Conservation (phyloP, 345 rosid genomes). For the Citrus mangshanensis region DNA sequence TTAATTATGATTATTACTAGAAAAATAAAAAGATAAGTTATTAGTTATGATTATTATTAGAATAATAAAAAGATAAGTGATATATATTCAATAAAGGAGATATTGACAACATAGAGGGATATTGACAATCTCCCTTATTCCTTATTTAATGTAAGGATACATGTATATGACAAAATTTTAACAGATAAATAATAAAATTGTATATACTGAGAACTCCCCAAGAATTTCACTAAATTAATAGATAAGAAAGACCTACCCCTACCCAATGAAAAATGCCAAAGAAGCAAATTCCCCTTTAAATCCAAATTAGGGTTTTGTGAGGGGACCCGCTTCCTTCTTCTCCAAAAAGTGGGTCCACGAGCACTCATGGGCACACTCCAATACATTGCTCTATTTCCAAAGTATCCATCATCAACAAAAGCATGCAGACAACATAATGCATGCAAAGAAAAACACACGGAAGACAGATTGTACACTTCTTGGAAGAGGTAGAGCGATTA, state of each 20-base stretch:
- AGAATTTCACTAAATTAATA: too few relatives aligned
- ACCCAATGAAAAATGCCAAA: constrained; percentile 11
- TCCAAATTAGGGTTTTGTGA: background rate
- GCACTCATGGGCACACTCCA: constrained; percentile 1
- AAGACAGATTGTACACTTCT: constrained; percentile 20
- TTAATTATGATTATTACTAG: too few relatives aligned
- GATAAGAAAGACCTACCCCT: background rate
- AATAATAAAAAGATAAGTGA: too few relatives aligned
- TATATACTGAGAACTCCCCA: too few relatives aligned
- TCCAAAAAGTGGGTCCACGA: background rate
- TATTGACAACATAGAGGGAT: too few relatives aligned
- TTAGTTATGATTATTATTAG: too few relatives aligned
- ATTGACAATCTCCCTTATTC: too few relatives aligned
- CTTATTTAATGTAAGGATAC: too few relatives aligned
- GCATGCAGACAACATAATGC: constrained; percentile 41
- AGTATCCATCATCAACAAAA: constrained; percentile 14
- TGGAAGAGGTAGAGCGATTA: background rate
- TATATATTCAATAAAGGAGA: too few relatives aligned
- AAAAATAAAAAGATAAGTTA: too few relatives aligned
- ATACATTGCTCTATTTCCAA: constrained; percentile 11
- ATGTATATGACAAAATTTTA: too few relatives aligned
- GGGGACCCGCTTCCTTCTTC: background rate
- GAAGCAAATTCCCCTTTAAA: background rate
- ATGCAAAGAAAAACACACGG: constrained; percentile 33
- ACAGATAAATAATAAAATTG: too few relatives aligned